Evolutionary conservation across 768 basidiomycete genomes (phyloP), one percentile per base, ranked within the genome.

Genomic region (Boletus rubescentipes): DNA sequence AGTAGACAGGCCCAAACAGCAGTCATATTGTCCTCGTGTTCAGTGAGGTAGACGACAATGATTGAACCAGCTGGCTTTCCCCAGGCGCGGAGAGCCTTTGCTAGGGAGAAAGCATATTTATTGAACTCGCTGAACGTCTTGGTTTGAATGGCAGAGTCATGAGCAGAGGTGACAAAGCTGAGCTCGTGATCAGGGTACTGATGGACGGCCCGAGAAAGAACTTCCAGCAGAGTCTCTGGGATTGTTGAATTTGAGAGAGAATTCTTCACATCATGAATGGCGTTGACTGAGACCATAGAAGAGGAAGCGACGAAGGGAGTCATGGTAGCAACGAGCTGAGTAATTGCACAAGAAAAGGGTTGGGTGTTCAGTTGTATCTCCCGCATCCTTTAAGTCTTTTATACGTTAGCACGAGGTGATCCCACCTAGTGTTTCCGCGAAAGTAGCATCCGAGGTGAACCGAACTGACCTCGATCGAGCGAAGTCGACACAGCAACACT

Each of bases 1-100:
- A 70, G 53, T 1, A 70, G 53, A 46, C 66, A 70, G 0, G 68
- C 68, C 68, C 68, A 70, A 12, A 70, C 52, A 4, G 68, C 69
- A 3, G 55, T 57, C 68, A 71, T 70, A 32, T 71, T 70, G 38
- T 70, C 70, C 45, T 70, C 68, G 26, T 70, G 68, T 40, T 70
- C 70, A 0, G 68, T 70, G 20, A 70, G 54, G 45, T 70, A 70
- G 0, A 70, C 55, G 9, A 69, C 57, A 3, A 71, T 12, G 20
- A 69, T 23, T 2, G 68, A 67, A 0, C 68, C 68, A 1, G 50
- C 6, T 20, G 69, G 65, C 34, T 61, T 69, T 2, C 51, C 58
- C 69, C 64, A 67, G 3, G 50, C 38, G 31, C 54, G 53, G 36
- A 66, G 43, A 16, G 64, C 67, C 14, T 55, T 58, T 16, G 64